Evolutionary conservation across 2,329 filamentous ascomycete species (phyloP), one percentile per base, ranked within the genome.

Genomic region (Macrophomina tecta): DNA sequence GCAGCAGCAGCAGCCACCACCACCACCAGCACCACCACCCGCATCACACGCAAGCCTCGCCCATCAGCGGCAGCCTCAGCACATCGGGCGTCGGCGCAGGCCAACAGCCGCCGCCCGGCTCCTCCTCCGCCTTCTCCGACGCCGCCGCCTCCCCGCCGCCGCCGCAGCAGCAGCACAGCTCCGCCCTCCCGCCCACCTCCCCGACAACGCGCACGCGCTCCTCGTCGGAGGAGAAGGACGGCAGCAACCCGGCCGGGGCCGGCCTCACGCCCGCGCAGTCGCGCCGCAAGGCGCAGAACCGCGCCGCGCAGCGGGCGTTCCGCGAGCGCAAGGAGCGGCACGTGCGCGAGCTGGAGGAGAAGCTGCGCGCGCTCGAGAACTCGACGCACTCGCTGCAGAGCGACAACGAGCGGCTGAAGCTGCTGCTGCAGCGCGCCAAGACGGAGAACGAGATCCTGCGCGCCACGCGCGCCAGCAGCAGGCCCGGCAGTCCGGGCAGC

Each of bases 271-370:
- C 81, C 32, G 81, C 80, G 58, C 82, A 82, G 73, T 86, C 87
- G 72, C 73, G 81, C 70, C 83, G 90, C 70, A 91, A 92, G 77
- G 89, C 87, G 58, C 90, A 92, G 74, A 92, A 91, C 70, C 80
- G 90, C 73, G 89, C 89, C 77, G 90, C 90, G 56, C 95, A 98
- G 85, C 90, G 94, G 73, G 94, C 95, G 38, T 98, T 98, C 79
- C 92, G 94, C 68, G 94, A 98, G 80, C 90, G 94, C 72, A 98
- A 98, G 79, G 94, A 98, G 78, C 90, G 90, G 67, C 94, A 97
- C 75, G 93, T 98, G 69, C 94, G 94, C 77, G 93, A 98, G 69
- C 89, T 98, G 30, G 94, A 98, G 80, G 87, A 89, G 67, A 95
- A 97, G 77, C 88, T 98, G 34, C 90, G 87, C 60, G 85, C 83